Evolutionary conservation across 2,329 filamentous ascomycete genomes (phyloP).

Genomic region (Beauveria caledonica): DNA sequence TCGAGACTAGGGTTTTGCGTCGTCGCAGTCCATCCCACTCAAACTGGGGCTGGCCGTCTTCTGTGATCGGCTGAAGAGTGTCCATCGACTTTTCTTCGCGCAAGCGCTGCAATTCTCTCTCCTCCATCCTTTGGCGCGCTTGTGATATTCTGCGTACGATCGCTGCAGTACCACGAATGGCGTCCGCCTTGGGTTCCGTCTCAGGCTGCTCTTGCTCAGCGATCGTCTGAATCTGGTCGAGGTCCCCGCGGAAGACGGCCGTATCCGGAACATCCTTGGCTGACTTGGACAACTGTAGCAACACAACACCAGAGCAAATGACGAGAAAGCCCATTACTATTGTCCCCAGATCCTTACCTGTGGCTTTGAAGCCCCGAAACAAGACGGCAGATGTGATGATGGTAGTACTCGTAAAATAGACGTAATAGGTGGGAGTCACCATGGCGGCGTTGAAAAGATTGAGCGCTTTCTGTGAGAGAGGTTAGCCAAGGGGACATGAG

Average conservation of each 20-base stretch:
- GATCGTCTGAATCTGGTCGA: conserved; percentile 92
- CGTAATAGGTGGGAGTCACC: conserved; percentile 97
- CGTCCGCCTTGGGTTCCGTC: conserved; percentile 90
- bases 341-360: conserved; percentile 69
- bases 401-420: conserved; percentile 93
- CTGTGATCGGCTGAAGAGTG: conserved; percentile 63
- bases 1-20: conserved; percentile 47
- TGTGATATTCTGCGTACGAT: conserved; percentile 77
- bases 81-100: conserved; percentile 69
- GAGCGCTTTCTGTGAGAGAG: conserved; percentile 74
- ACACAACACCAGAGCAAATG: conserved; percentile 86
- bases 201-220: conserved; percentile 95
- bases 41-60: conserved; percentile 60
- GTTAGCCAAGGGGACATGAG: conserved; percentile 23
- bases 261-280: conserved; percentile 94
- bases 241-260: conserved; percentile 83
- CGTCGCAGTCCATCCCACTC: conserved; percentile 90
- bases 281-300: conserved; percentile 94
- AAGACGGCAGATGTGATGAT: conserved; percentile 90
- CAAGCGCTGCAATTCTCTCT: conserved; percentile 68
- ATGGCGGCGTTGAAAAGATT: conserved; percentile 95
- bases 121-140: conserved; percentile 68
- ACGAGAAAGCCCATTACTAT: conserved; percentile 89
- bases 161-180: conserved; percentile 82
- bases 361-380: conserved; percentile 90